phyloP scores from a whole-genome alignment of 768 basidiomycete species.

The Pulveroboletus sp. region DNA sequence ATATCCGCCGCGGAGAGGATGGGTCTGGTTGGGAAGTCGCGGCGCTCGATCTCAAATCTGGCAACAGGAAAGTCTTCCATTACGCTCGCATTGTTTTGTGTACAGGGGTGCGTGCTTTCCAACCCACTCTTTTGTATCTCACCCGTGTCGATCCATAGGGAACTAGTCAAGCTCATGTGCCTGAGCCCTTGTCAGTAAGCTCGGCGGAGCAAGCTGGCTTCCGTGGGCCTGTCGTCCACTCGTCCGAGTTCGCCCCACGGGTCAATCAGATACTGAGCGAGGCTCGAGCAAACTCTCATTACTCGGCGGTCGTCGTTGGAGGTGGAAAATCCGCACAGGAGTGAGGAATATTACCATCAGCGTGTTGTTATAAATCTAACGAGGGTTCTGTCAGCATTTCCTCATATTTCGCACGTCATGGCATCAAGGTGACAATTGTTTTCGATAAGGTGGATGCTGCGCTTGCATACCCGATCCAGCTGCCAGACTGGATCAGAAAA shows the following conservation, averaged over 20 bases:
- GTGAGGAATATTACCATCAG: constrained; percentile 23
- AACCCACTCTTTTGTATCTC: not conserved
- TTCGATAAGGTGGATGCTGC: constrained; percentile 53
- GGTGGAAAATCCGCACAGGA: constrained; percentile 71
- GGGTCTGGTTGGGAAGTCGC: constrained; percentile 44
- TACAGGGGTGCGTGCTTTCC: constrained; percentile 43
- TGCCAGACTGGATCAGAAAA: constrained; percentile 56
- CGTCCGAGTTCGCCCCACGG: constrained; percentile 42
- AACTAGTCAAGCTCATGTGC: constrained; percentile 49
- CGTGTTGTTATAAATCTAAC: constrained; percentile 2
- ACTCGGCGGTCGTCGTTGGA: constrained; percentile 50
- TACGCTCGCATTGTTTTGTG: constrained; percentile 59
- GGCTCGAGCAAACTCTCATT: constrained; percentile 16
- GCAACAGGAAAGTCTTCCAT: constrained; percentile 28
- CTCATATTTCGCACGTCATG: constrained; percentile 49
- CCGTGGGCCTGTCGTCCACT: constrained; percentile 49
- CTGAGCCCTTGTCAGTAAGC: constrained; percentile 35
- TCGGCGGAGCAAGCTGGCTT: constrained; percentile 41
- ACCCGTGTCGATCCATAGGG: constrained; percentile 41
- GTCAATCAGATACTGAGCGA: constrained; percentile 41
- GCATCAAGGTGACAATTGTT: constrained; percentile 46
- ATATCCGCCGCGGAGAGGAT: constrained; percentile 35
- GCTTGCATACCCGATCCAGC: constrained; percentile 42
- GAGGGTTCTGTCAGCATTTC: constrained; percentile 39
- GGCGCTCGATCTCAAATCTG: constrained; percentile 26